phyloP scores from a whole-genome alignment of 2,329 filamentous ascomycete genomes.

The Truncatella angustata region DNA sequence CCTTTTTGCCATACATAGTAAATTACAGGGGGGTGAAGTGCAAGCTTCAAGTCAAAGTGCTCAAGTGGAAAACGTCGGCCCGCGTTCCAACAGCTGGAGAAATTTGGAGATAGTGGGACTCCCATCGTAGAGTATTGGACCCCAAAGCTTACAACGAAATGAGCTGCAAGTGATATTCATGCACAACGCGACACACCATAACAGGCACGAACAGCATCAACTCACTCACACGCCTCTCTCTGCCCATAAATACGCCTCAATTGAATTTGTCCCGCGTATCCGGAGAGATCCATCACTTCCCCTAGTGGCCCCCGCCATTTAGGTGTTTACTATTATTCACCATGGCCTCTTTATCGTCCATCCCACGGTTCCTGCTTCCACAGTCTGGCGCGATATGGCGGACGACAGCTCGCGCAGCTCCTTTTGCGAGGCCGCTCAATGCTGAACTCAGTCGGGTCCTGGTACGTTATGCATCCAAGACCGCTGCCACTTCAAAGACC shows the following conservation, averaged over 20 bases:
- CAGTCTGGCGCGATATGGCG: constrained; percentile 58
- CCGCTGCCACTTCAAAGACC: constrained; percentile 15
- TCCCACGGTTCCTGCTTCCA: constrained; percentile 68
- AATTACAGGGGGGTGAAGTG: background rate
- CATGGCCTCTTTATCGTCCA: constrained; percentile 49
- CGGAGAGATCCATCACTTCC: background rate
- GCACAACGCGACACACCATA: constrained; percentile 9
- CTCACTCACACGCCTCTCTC: background rate
- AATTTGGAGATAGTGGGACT: constrained; percentile 9
- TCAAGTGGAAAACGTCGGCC: background rate
- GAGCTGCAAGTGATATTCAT: constrained; percentile 12
- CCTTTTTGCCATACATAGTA: no score
- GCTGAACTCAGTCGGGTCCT: constrained; percentile 26
- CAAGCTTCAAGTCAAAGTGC: background rate
- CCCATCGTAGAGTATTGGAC: constrained; percentile 2
- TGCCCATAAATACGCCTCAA: background rate
- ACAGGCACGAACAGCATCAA: background rate
- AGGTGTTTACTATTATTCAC: no score
- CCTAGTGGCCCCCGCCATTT: no score
- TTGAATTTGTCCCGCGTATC: background rate
- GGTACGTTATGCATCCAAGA: constrained; percentile 34
- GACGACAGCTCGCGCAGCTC: constrained; percentile 28
- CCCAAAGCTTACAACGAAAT: constrained; percentile 7
- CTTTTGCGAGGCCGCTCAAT: constrained; percentile 24
- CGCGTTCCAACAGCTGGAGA: background rate